Base-by-base conservation (phyloP, 257 asterid species). In the Solanum chiquidenum region DNA sequence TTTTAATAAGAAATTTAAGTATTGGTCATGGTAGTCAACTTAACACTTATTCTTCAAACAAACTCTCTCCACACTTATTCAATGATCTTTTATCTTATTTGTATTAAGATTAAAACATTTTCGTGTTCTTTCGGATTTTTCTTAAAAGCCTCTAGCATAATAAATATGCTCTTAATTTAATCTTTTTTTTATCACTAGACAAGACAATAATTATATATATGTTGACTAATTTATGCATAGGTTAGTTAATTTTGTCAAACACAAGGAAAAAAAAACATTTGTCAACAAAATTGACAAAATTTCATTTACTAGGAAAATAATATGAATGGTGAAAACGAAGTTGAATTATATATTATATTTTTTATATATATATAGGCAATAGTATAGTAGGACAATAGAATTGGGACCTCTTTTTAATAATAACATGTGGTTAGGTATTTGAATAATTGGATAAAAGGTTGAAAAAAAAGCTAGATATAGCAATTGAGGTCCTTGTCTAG, bases 401-500 rank as follows among this genome's bases (percentile, higher is more conserved):
- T 29, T 80, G 85, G 85, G 42, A 16, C 68, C 68, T 16, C 38
- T 46, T 80, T 55, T 13, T 5, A 37, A 38, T 16, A 73, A 21
- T 12, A 40, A 29, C 68, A 80, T 46, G 60, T 80, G 29, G 29
- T 79, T 80, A 46, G 85, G 68, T 80, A 46, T 85, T 89, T 66
- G 88, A 87, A 74, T 49, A 29, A 38, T 85, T 66, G 87, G 42
- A 16, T 80, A 31, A 49, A 44, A 86, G 38, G 60, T 71, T 80
- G 83, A 85, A 74, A 84, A 35, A 37, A 33, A 31, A 75, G 27
- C 34, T 75, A 74, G 10, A 35, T 37, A 37, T 20, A 35, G 38
- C 38, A 79, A 79, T 46, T 79, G 88, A 71, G 87, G 91, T 93
- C 87, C 68, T 87, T 89, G 82, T 92, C 90, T 85, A 49, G 91